Percentiles rank a stretch among this genome's conserved stretches.
phyloP scores from a whole-genome alignment of 2,329 filamentous ascomycete species.

The Colletotrichum graminicola region DNA sequence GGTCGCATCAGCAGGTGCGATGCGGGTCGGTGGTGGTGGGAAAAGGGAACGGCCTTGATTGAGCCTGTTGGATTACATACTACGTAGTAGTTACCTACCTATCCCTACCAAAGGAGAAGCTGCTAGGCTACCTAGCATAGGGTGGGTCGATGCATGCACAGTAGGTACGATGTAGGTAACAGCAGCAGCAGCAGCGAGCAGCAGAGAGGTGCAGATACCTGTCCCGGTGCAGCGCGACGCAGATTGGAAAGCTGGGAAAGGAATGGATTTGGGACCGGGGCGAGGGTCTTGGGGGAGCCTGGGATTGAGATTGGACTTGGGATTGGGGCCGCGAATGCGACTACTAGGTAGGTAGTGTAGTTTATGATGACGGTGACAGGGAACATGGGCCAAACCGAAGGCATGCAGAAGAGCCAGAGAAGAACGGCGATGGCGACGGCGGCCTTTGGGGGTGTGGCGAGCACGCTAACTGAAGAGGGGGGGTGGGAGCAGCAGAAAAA shows the following conservation, averaged over 20 bases:
- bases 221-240: constrained; percentile 32
- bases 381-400: constrained; percentile 15
- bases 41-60: constrained; percentile 23
- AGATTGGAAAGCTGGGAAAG: constrained; percentile 28
- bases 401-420: constrained; percentile 20
- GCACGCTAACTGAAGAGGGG: neutral
- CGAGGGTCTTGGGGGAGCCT: constrained; percentile 3
- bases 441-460: constrained; percentile 27
- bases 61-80: constrained; percentile 12
- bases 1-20: constrained; percentile 33
- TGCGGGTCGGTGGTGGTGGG: constrained; percentile 21
- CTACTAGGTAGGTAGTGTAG: too few species aligned
- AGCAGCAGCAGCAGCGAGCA: constrained; percentile 8
- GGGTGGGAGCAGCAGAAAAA: neutral
- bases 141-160: constrained; percentile 31
- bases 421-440: constrained; percentile 12
- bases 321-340: neutral
- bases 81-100: too few species aligned
- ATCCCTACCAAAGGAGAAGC: neutral
- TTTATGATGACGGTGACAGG: constrained; percentile 28
- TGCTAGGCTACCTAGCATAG: constrained; percentile 4
- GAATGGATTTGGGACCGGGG: constrained; percentile 15
- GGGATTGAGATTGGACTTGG: constrained; percentile 11
- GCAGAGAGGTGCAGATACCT: constrained; percentile 1
- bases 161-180: neutral